Evolutionary conservation across 2,329 filamentous ascomycete species (phyloP), one percentile per base, ranked within the genome.

Genomic region (Ustulina deusta): DNA sequence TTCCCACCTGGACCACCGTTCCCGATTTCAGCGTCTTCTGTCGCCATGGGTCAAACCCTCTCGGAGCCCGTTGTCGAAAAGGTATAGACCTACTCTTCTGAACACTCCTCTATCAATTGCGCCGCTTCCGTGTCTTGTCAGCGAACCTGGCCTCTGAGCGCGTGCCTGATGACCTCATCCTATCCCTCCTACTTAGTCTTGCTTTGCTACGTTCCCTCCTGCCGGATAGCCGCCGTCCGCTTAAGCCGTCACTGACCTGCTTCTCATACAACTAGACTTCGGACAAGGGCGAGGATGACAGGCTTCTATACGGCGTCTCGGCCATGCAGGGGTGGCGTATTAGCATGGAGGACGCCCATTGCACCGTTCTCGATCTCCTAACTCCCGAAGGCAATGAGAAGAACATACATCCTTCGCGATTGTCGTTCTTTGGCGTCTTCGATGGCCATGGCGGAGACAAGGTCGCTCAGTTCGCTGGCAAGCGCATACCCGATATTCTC

Each of bases 271-370:
- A 69, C 42, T 69, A 98, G 96, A 86, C 90, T 83, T 99, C 96
- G 78, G 90, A 91, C 80, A 90, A 90, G 79, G 94, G 94, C 82
- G 90, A 93, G 84, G 94, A 98, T 92, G 94, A 97, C 73, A 91
- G 93, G 79, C 90, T 97, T 79, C 83, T 96, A 79, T 99, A 93
- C 82, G 96, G 96, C 79, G 90, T 98, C 73, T 99, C 96, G 73
- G 94, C 94, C 82, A 99, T 99, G 96, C 96, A 99, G 83, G 96
- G 96, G 85, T 99, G 96, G 96, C 92, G 96, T 84, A 98, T 99
- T 84, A 97, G 93, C 85, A 99, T 99, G 96, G 96, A 99, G 82
- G 96, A 99, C 80, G 90, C 96, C 71, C 96, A 99, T 83, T 93
- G 93, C 69, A 88, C 92, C 63, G 84, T 98, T 60, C 91, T 99